Evolutionary conservation across 1,284 basidiomycete species (phyloP).

Genomic region (Pseudozyma thailandica): DNA sequence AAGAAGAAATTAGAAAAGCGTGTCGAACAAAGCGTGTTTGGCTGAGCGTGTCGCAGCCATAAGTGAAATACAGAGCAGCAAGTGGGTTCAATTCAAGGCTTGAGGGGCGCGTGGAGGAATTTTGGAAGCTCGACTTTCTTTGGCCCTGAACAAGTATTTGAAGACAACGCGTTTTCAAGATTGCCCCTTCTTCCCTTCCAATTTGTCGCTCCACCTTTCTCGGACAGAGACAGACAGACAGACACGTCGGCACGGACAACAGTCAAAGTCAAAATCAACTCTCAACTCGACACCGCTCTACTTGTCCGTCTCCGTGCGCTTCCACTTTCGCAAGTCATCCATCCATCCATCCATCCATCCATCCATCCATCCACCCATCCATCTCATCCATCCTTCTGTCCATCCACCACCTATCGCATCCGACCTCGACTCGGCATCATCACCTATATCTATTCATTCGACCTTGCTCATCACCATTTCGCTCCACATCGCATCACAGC

Average conservation of each 20-base stretch:
- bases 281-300: constrained; percentile 3
- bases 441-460: no score
- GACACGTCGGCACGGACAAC: constrained; percentile 35
- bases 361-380: constrained; percentile 13
- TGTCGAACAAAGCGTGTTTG: not conserved
- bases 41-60: constrained; percentile 1
- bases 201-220: constrained; percentile 23
- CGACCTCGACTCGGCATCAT: not conserved
- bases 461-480: no score
- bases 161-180: constrained; percentile 35
- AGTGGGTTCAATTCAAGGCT: not conserved
- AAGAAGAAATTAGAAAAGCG: no score
- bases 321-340: not conserved
- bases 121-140: not conserved
- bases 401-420: not conserved
- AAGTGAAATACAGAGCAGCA: no score
- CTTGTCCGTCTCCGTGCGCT: not conserved
- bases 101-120: constrained; percentile 13
- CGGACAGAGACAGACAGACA: not conserved
- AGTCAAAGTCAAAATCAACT: no score
- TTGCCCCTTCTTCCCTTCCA: constrained; percentile 29
- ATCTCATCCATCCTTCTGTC: not conserved
- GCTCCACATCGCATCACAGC: no score
- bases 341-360: constrained; percentile 17
- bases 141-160: constrained; percentile 18